Conservation (phyloP, 1,139 yeast species). For the Blastobotrys capitulatus region DNA sequence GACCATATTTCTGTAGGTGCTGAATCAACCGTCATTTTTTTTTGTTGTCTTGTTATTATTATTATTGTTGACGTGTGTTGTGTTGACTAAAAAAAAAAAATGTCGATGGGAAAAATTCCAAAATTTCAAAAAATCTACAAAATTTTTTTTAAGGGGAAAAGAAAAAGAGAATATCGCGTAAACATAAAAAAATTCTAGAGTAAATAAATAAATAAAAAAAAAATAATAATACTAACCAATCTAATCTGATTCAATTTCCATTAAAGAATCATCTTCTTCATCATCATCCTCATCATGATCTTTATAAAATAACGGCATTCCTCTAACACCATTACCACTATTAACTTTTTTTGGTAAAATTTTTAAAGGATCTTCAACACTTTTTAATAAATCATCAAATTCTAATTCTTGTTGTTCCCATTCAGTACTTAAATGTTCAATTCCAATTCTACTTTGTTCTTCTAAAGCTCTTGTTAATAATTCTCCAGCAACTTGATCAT, state of each 20-base stretch:
- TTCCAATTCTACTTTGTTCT: slow-evolving; percentile 40
- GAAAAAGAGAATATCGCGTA: not conserved
- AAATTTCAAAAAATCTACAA: too few species aligned
- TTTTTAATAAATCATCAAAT: slow-evolving; percentile 13
- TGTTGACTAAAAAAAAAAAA: too few species aligned
- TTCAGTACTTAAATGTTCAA: slow-evolving; percentile 14
- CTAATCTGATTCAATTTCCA: slow-evolving; percentile 23
- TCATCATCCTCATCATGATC: slow-evolving; percentile 7
- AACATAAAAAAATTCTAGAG: not conserved
- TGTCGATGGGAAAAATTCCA: too few species aligned
- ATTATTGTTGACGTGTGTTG: not conserved
- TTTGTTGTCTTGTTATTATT: not conserved
- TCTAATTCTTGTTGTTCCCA: slow-evolving; percentile 10
- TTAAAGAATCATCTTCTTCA: slow-evolving; percentile 23
- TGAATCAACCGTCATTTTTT: not conserved
- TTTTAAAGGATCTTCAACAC: slow-evolving; percentile 7
- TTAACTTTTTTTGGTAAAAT: not conserved
- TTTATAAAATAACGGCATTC: slow-evolving; percentile 11
- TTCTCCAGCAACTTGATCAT: slow-evolving; percentile 82
- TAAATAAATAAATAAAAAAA: not conserved
- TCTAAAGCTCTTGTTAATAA: slow-evolving; percentile 76
- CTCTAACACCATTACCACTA: not conserved
- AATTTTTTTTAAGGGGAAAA: not conserved
- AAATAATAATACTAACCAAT: not conserved
- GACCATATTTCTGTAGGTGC: slow-evolving; percentile 20